These are phyloP conservation scores for Sabuloglossum arenarium DNA, from an alignment of 495 filamentous ascomycete genomes.

Conservation along the genomic window DNA sequence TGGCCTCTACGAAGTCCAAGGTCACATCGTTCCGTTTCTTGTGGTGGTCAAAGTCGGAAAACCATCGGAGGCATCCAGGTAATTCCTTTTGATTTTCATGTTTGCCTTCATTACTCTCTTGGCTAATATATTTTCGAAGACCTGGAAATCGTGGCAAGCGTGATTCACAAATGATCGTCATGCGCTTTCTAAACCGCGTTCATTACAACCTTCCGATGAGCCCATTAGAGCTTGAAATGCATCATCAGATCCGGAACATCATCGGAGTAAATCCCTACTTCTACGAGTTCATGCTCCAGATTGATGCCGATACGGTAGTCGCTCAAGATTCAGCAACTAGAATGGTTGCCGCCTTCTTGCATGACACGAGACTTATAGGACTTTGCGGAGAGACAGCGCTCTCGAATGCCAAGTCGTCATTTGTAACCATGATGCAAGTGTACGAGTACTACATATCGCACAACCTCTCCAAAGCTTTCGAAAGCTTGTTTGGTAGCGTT, in stretches of 20 bases:
- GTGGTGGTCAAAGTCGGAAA: constrained; percentile 96
- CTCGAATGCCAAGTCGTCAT: constrained; percentile 79
- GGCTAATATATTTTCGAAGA: constrained; percentile 21
- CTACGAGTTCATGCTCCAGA: constrained; percentile 92
- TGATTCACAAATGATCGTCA: constrained; percentile 94
- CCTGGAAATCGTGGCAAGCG: constrained; percentile 98
- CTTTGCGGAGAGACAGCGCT: constrained; percentile 89
- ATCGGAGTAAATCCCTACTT: constrained; percentile 97
- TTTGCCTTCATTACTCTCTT: neutral
- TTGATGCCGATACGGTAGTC: constrained; percentile 94
- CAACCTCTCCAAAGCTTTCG: constrained; percentile 95
- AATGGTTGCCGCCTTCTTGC: constrained; percentile 76
- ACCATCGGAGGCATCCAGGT: constrained; percentile 72
- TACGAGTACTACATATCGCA: constrained; percentile 99
- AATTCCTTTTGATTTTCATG: constrained; percentile 5
- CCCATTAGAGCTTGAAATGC: constrained; percentile 92
- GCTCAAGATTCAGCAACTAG: constrained; percentile 78
- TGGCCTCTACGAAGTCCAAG: constrained; percentile 90
- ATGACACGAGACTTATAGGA: constrained; percentile 80
- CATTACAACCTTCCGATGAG: constrained; percentile 94
- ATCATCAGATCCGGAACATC: constrained; percentile 96
- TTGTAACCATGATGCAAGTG: constrained; percentile 96
- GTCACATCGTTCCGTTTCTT: constrained; percentile 93
- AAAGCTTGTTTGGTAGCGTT: constrained; percentile 89
- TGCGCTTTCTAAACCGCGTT: constrained; percentile 96